Percentiles rank a stretch among this genome's conserved stretches.
Evolutionary conservation across 495 filamentous ascomycete genomes (phyloP).

Genomic region (Penicillium taxi): DNA sequence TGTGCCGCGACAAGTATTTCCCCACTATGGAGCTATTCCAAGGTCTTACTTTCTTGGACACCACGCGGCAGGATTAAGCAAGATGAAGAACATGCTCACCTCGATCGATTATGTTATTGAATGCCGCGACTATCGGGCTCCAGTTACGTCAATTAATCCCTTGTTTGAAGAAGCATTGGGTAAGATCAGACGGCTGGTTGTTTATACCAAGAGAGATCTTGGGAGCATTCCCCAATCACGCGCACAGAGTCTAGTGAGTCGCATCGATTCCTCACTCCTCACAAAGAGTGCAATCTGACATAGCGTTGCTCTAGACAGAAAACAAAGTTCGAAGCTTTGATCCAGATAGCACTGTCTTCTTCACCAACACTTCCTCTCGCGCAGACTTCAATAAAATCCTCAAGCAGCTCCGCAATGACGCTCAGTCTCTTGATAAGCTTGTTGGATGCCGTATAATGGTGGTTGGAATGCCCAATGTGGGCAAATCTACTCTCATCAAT

Average conservation of each 20-base stretch:
- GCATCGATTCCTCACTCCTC: neutral
- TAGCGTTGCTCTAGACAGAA: slow-evolving; percentile 21
- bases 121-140: slow-evolving; percentile 88
- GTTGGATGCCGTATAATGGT: slow-evolving; percentile 72
- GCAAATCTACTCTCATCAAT: slow-evolving; percentile 84
- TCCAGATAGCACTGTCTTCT: slow-evolving; percentile 50
- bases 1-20: slow-evolving; percentile 64
- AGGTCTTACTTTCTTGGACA: slow-evolving; percentile 97
- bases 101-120: slow-evolving; percentile 85
- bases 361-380: slow-evolving; percentile 49
- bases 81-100: slow-evolving; percentile 78
- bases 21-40: slow-evolving; percentile 59
- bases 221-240: slow-evolving; percentile 35
- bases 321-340: slow-evolving; percentile 53
- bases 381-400: slow-evolving; percentile 48
- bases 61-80: slow-evolving; percentile 70
- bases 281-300: slow-evolving; percentile 2
- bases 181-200: slow-evolving; percentile 62
- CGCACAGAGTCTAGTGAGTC: slow-evolving; percentile 24
- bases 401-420: slow-evolving; percentile 44
- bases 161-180: slow-evolving; percentile 74
- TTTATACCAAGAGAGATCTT: slow-evolving; percentile 88
- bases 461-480: slow-evolving; percentile 96
- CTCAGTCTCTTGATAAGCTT: slow-evolving; percentile 41
- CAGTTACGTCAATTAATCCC: slow-evolving; percentile 82